Evolutionary conservation across 192 early-diverging fungal genomes (phyloP), one percentile per base, ranked within the genome.

Genomic region (Coemansia sp.): DNA sequence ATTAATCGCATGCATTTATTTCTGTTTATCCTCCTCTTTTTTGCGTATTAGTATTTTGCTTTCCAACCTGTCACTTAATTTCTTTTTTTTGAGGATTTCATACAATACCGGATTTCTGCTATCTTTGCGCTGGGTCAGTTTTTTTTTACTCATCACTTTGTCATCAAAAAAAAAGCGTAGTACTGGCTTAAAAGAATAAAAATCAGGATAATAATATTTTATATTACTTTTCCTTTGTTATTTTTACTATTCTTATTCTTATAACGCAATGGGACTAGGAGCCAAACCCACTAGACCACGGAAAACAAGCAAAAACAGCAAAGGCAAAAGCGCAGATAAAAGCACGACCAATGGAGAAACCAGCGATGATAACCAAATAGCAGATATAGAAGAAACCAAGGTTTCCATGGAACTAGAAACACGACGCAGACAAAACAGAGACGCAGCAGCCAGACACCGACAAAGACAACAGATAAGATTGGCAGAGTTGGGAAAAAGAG

Each of bases 361-460:
- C 28, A 56, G 20, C 33, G 28, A 8, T 22, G 33, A 8, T 8
- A 33, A 35, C 22, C 22, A 28, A 57, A 61, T 8, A 38, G 48
- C 54, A 33, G 57, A 39, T 20, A 62, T 22, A 48, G 61, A 43
- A 32, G 17, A 17, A 52, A 7, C 3, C 62, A 35, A 28, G 43
- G 39, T 28, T 35, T 64, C 33, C 4, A 34, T 41, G 1, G 65
- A 70, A 2, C 45, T 69, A 3, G 72, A 73, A 48, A 63, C 64
- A 39, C 70, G 75, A 4, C 57, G 80, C 14, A 41, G 61, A 14
- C 80, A 77, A 64, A 82, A 82, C 66, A 71, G 80, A 68, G 72
- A 76, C 35, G 80, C 80, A 11, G 80, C 80, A 20, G 80, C 80
- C 15, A 58, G 72, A 28, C 80, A 82, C 35, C 67, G 80, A 4